Conservation (phyloP, 176 grass and related monocot species). For the Cenchrus americanus region DNA sequence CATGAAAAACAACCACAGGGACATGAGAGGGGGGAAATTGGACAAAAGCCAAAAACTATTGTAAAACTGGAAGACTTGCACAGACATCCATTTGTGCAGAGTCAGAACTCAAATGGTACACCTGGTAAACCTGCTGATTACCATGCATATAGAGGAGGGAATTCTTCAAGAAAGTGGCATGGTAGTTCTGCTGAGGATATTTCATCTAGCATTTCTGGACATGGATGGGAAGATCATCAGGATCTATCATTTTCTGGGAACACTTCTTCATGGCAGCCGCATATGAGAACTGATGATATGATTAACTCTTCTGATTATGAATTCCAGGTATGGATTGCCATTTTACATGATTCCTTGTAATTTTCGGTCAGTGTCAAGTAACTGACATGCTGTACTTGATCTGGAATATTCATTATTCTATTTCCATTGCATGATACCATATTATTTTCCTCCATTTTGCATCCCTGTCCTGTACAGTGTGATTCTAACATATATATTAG, state of each 20-base stretch:
- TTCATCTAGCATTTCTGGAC: constrained; percentile 22
- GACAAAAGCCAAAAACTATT: constrained; percentile 66
- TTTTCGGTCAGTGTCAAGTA: not conserved
- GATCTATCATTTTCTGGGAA: constrained; percentile 1
- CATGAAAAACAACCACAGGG: constrained; percentile 55
- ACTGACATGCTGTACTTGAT: not conserved
- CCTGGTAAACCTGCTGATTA: constrained; percentile 33
- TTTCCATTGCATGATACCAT: too few species aligned
- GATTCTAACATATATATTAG: constrained; percentile 5
- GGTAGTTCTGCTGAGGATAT: constrained; percentile 26
- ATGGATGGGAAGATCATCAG: constrained; percentile 38
- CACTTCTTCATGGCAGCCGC: not conserved
- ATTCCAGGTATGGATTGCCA: constrained; percentile 44
- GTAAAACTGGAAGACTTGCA: constrained; percentile 64
- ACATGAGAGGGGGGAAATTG: constrained; percentile 48
- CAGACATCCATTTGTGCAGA: constrained; percentile 33
- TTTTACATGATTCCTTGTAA: not conserved
- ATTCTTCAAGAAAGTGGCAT: constrained; percentile 18
- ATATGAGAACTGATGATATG: constrained; percentile 18
- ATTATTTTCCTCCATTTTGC: not conserved
- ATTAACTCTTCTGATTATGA: constrained; percentile 30
- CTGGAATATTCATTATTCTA: not conserved
- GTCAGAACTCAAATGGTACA: constrained; percentile 27
- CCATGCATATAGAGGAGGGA: constrained; percentile 33
- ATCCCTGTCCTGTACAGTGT: not conserved